Percentiles rank a stretch among this genome's conserved stretches.
These are phyloP conservation scores for Neurospora sublineolata DNA, from an alignment of 495 filamentous ascomycete species.

Conservation along the genomic window DNA sequence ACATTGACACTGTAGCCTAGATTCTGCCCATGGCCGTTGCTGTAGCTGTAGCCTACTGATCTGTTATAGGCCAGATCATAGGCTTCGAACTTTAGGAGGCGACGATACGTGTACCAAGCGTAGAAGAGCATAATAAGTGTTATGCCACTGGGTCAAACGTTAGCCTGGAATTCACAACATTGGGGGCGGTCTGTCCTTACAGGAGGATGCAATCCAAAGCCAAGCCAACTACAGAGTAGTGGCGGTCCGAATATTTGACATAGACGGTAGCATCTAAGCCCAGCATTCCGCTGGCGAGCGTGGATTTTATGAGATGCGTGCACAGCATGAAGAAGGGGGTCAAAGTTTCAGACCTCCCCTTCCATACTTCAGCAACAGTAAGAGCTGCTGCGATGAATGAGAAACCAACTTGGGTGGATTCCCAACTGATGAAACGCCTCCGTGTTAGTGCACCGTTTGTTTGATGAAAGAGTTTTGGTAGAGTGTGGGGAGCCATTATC, in stretches of 20 bases:
- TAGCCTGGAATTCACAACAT: no score
- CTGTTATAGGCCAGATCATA: slow-evolving; percentile 21
- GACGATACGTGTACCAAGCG: slow-evolving; percentile 28
- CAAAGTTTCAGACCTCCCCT: slow-evolving; percentile 29
- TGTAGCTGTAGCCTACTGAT: slow-evolving; percentile 9
- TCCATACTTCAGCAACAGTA: slow-evolving; percentile 30
- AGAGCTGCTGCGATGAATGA: slow-evolving; percentile 30
- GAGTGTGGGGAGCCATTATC: background rate
- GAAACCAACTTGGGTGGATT: slow-evolving; percentile 32
- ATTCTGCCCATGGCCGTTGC: slow-evolving; percentile 5
- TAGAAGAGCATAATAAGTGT: slow-evolving; percentile 27
- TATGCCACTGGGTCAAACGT: slow-evolving; percentile 15
- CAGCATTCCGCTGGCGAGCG: slow-evolving; percentile 28
- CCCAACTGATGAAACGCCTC: slow-evolving; percentile 24
- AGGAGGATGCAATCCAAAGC: slow-evolving; percentile 31
- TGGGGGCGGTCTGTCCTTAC: slow-evolving; percentile 9
- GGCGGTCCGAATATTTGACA: slow-evolving; percentile 20
- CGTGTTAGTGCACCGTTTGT: background rate
- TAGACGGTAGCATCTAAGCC: slow-evolving; percentile 35
- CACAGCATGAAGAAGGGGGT: slow-evolving; percentile 35
- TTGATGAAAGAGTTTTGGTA: background rate
- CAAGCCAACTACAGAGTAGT: slow-evolving; percentile 32
- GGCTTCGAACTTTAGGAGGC: slow-evolving; percentile 30
- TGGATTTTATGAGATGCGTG: slow-evolving; percentile 33
- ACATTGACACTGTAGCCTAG: slow-evolving; percentile 11